A percentile compares a stretch with the other conserved stretches of the same genome.
phyloP scores from a whole-genome alignment of 371 early-diverging fungal species.

The Chytridium lagenaria region DNA sequence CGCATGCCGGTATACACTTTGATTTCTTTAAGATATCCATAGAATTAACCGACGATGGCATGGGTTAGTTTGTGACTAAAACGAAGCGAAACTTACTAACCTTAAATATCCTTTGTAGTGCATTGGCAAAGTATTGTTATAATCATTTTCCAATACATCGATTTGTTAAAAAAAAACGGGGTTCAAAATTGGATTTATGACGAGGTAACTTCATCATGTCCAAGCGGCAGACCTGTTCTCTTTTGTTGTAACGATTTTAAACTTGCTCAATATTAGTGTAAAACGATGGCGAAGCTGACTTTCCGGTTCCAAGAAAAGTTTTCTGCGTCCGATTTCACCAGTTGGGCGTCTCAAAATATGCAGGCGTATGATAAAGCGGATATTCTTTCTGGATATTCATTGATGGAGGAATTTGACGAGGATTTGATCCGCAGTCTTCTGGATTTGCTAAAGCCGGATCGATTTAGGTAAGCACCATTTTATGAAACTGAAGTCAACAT shows the following conservation, averaged over 20 bases:
- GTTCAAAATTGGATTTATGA: conserved; percentile 77
- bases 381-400: conserved; percentile 72
- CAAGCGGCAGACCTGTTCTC: not conserved
- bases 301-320: conserved; percentile 87
- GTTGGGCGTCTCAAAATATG: conserved; percentile 48
- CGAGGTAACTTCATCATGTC: conserved; percentile 64
- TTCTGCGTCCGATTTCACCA: conserved; percentile 41
- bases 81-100: too few relatives aligned
- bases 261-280: conserved; percentile 30
- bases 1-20: conserved; percentile 66
- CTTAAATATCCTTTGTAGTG: conserved; percentile 44
- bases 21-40: conserved; percentile 82
- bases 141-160: conserved; percentile 86
- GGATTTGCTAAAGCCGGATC: conserved; percentile 67
- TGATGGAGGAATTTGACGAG: conserved; percentile 55
- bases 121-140: conserved; percentile 76
- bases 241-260: not conserved
- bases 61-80: conserved; percentile 35
- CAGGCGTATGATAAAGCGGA: conserved; percentile 67
- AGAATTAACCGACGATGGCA: conserved; percentile 84
- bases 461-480: conserved; percentile 60
- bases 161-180: conserved; percentile 71
- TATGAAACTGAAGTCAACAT: not conserved
- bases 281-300: conserved; percentile 68
- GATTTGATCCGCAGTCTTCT: conserved; percentile 40